Base-by-base conservation (phyloP, 371 early-diverging fungal genomes). In the Mucor circinelloides region DNA sequence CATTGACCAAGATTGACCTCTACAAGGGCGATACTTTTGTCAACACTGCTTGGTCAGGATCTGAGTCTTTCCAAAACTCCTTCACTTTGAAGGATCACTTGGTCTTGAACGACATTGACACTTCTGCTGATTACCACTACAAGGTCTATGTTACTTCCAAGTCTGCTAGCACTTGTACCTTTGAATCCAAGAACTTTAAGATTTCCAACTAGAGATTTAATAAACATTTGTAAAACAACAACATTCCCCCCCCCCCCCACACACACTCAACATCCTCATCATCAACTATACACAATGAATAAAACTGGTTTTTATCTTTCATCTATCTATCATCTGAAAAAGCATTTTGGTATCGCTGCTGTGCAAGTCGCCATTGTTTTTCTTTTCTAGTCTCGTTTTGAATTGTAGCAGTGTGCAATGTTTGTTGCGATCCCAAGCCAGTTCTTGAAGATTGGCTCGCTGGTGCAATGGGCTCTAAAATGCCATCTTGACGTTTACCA, bases 61-160 rank as follows among this genome's bases (percentile, higher is more conserved):
- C 23, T 8, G 76, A 77, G 46, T 21, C 63, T 1, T 70, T 83
- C 63, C 64, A 64, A 36, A 67, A 77, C 34, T 44, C 68, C 15
- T 80, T 80, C 44, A 73, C 69, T 40, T 66, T 83, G 30, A 80
- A 77, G 71, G 80, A 80, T 52, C 83, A 83, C 58, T 56, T 83
- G 10, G 50, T 52, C 12, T 46, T 74, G 27, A 31, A 30, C 13
- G 46, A 69, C 13, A 46, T 74, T 40, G 72, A 76, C 30, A 23
- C 72, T 19, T 48, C 23, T 44, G 68, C 73, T 34, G 63, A 68
- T 44, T 79, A 74, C 38, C 71, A 68, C 46, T 79, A 79, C 68
- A 72, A 66, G 65, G 30, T 76, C 25, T 30, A 72, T 40, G 64
- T 59, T 52, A 65, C 68, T 21, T 67, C 70, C 13, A 64, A 72